These are phyloP conservation scores for Barnettozyma wickerhamii DNA, from an alignment of 805 yeast genomes.

Conservation along the genomic window DNA sequence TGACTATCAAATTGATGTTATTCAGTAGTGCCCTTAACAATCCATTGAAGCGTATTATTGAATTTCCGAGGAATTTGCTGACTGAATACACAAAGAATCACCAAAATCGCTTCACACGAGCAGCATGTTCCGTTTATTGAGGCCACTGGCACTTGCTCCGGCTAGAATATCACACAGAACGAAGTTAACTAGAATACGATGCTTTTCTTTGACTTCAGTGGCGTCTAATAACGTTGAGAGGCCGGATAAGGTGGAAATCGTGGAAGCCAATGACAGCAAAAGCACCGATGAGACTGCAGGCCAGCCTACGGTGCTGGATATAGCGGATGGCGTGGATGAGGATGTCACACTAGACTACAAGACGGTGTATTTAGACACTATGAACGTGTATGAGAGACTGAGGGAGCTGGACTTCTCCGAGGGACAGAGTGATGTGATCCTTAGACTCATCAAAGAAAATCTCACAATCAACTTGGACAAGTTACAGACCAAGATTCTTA, in stretches of 20 bases:
- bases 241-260: background rate
- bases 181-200: background rate
- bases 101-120: too few species aligned
- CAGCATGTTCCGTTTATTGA: too few species aligned
- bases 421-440: slow-evolving; percentile 55
- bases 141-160: too few species aligned
- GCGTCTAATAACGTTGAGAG: too few species aligned
- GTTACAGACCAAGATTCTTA: slow-evolving; percentile 30
- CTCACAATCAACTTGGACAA: slow-evolving; percentile 29
- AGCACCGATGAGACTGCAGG: background rate
- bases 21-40: too few species aligned
- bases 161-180: too few species aligned
- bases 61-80: too few species aligned
- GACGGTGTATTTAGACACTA: slow-evolving; percentile 49
- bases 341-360: background rate
- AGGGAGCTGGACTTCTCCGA: slow-evolving; percentile 53
- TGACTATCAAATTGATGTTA: too few species aligned
- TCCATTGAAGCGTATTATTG: too few species aligned
- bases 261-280: background rate
- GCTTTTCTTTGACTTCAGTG: background rate
- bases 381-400: slow-evolving; percentile 52
- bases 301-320: slow-evolving; percentile 4
- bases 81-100: too few species aligned
- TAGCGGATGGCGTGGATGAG: slow-evolving; percentile 1
- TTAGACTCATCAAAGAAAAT: slow-evolving; percentile 38